Evolutionary conservation across 768 basidiomycete genomes (phyloP), one percentile per base, ranked within the genome.

Genomic region (Lentinula sp.): DNA sequence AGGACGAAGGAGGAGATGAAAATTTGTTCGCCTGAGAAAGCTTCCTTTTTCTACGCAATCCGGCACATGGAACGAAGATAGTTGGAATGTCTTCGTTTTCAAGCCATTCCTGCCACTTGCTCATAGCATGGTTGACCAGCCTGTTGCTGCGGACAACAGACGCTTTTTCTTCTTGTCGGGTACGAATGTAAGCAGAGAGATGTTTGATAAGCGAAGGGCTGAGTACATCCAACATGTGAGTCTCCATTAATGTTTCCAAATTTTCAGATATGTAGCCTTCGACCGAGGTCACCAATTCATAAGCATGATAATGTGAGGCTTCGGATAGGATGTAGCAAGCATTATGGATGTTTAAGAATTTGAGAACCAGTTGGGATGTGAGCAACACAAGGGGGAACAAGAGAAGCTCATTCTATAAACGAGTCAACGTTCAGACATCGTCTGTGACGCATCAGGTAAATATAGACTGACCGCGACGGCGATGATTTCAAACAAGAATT

Each of bases 401-500:
- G 8, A 97, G 80, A 2, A 98, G 75, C 72, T 98, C 94, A 64
- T 89, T 95, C 89, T 95, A 63, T 95, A 63, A 4, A 6, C 39
- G 31, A 9, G 8, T 5, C 9, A 53, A 66, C 21, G 67, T 21
- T 3, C 54, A 66, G 37, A 40, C 34, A 57, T 32, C 15, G 51
- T 40, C 40, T 32, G 42, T 40, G 10, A 13, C 23, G 9, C 23
- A 23, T 21, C 32, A 34, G 18, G 18, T 52, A 60, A 10, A 46
- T 21, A 43, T 9, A 31, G 32, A 76, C 83, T 70, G 70, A 95
- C 93, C 39, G 95, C 93, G 16, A 85, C 88, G 39, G 87, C 87
- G 72, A 97, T 83, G 15, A 98, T 86, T 21, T 88, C 84, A 63
- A 97, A 93, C 74, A 94, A 82, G 65, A 95, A 92, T 63, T 93